Base-by-base conservation (phyloP, 2,329 filamentous ascomycete genomes). In the Sporothrix pseudoabietina region DNA sequence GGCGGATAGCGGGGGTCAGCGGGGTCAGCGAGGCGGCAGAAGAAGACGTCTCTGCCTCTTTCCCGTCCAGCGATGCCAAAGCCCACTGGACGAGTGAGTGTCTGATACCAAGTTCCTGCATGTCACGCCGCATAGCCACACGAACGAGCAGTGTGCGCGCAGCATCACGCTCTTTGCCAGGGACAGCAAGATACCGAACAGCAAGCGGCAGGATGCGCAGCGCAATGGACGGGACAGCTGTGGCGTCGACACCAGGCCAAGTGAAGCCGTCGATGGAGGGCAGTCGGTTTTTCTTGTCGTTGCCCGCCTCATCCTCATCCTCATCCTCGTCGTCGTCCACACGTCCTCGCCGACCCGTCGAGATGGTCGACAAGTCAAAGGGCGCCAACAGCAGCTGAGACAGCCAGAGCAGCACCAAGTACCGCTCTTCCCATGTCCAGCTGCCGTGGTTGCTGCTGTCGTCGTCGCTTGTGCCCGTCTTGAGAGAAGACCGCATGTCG, bases 361-460 rank as follows among this genome's bases (percentile, higher is more conserved):
- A 98, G 75, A 99, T 94, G 1, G 93, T 94, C 1, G 91, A 87
- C 71, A 99, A 84, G 78, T 98, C 94, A 81, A 99, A 99, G 0
- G 96, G 96, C 0, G 94, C 94, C 44, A 95, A 86, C 73, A 95
- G 85, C 19, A 96, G 84, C 81, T 96, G 92, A 0, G 92, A 92
- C 41, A 95, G 87, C 96, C 96, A 99, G 10, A 97, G 85, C 4
- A 98, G 84, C 59, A 94, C 89, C 22, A 98, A 85, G 79, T 98
- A 98, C 71, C 92, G 87, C 81, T 98, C 92, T 80, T 97, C 91
- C 96, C 96, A 99, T 0, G 86, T 85, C 85, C 92, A 89, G 32
- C 77, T 73, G 6, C 78, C 77, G 0, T 74, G 69, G 9, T 19
- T 39, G 44, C 30, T 52, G 32, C 59, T 26, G 61, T 44, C 2